Conservation (phyloP, 306 rosid genomes). For the Cercis canadensis region DNA sequence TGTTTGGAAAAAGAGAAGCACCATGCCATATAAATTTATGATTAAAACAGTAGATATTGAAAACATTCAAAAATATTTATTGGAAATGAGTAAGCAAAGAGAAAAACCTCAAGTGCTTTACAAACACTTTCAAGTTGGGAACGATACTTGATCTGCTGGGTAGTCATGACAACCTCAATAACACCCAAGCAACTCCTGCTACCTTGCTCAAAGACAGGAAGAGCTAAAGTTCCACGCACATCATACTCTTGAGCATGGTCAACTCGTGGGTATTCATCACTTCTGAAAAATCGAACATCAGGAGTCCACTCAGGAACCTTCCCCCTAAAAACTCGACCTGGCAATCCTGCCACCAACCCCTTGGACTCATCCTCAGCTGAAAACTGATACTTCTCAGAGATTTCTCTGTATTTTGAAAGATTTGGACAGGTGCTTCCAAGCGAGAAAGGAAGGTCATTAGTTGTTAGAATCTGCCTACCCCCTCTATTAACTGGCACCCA, state of each 20-base stretch:
- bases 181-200: slow-evolving; percentile 86
- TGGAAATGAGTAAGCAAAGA: background rate
- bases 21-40: slow-evolving; percentile 29
- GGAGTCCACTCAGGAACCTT: slow-evolving; percentile 99
- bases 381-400: slow-evolving; percentile 66
- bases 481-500: slow-evolving; percentile 81
- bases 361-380: slow-evolving; percentile 64
- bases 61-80: background rate
- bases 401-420: slow-evolving; percentile 69
- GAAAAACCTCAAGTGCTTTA: slow-evolving; percentile 91
- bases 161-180: slow-evolving; percentile 84
- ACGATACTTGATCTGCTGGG: slow-evolving; percentile 68
- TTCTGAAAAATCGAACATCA: slow-evolving; percentile 78
- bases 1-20: background rate
- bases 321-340: slow-evolving; percentile 77
- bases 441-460: slow-evolving; percentile 65
- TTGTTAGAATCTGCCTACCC: slow-evolving; percentile 68
- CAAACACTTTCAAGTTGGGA: slow-evolving; percentile 77
- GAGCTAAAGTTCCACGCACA: slow-evolving; percentile 83
- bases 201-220: slow-evolving; percentile 84
- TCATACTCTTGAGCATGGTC: slow-evolving; percentile 70
- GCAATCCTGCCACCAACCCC: slow-evolving; percentile 68
- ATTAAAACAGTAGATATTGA: too few relatives aligned
- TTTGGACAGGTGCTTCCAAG: slow-evolving; percentile 56
- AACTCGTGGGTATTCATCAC: slow-evolving; percentile 83